Percentiles rank a stretch among this genome's conserved stretches.
Conservation (phyloP, 2,329 filamentous ascomycete species). For the Herpotrichia juniperi region DNA sequence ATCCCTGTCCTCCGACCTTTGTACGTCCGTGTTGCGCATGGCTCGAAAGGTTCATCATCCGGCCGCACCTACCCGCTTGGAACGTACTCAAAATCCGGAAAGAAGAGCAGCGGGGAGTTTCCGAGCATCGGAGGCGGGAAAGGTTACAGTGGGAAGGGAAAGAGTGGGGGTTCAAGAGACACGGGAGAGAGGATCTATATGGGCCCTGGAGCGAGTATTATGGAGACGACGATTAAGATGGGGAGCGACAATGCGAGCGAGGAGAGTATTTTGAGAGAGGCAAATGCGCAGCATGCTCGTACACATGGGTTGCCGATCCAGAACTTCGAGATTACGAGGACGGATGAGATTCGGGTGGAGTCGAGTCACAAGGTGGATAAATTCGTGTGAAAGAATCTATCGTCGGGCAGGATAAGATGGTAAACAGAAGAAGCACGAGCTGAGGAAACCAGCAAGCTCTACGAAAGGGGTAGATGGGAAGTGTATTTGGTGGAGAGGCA, state of each 20-base stretch:
- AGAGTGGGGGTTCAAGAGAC: conserved; percentile 6
- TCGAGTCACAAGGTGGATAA: no score
- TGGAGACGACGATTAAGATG: conserved; percentile 26
- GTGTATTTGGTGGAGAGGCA: no score
- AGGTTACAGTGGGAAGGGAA: no score
- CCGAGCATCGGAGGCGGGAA: neutral
- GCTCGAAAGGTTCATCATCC: conserved; percentile 9
- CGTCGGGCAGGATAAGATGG: no score
- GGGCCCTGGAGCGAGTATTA: conserved; percentile 20
- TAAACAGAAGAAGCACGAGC: no score
- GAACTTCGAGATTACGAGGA: neutral
- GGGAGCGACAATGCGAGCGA: conserved; percentile 29
- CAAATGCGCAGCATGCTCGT: conserved; percentile 6
- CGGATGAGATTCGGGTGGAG: conserved; percentile 1
- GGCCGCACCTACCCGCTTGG: neutral
- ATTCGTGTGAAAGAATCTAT: no score
- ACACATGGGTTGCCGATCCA: neutral
- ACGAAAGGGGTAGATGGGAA: no score
- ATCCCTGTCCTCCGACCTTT: conserved; percentile 53
- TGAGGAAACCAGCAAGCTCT: no score
- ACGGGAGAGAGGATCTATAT: conserved; percentile 24
- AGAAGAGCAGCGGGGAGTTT: neutral
- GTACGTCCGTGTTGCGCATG: conserved; percentile 45
- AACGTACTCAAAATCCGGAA: neutral
- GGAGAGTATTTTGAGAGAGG: conserved; percentile 31